A percentile compares a stretch with the other conserved stretches of the same genome.
phyloP scores from a whole-genome alignment of 176 grass and related monocot species.

The Eragrostis nindensis region DNA sequence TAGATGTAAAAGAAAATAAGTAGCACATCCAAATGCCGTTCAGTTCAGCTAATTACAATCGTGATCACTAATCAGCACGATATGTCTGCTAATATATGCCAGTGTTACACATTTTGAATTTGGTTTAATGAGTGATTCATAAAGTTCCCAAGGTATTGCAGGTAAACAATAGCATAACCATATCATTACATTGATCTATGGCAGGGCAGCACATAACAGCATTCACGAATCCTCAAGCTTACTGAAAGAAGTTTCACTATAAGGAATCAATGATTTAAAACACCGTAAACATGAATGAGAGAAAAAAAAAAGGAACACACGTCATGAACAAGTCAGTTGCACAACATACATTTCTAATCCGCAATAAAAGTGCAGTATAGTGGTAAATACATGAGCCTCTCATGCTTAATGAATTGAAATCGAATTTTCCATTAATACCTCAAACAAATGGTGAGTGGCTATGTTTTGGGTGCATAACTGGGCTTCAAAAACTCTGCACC shows the following conservation, averaged over 20 bases:
- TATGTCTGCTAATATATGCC: background rate
- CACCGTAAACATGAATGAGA: background rate
- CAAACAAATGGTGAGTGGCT: background rate
- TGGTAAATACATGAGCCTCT: background rate
- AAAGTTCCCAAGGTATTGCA: background rate
- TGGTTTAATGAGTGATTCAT: background rate
- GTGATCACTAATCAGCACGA: background rate
- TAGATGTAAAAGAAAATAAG: background rate
- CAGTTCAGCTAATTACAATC: background rate
- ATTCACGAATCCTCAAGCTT: background rate
- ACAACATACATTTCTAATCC: too few relatives aligned
- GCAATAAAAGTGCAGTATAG: background rate
- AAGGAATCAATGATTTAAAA: background rate
- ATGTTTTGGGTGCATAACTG: background rate
- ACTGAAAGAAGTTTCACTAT: background rate
- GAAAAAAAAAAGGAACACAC: background rate
- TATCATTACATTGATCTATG: background rate
- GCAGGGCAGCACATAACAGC: background rate
- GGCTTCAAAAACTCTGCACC: background rate
- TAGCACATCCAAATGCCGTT: background rate
- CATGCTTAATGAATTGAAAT: background rate
- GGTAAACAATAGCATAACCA: background rate
- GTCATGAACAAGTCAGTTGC: background rate
- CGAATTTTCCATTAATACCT: background rate
- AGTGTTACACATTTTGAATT: background rate